A percentile compares a stretch with the other conserved stretches of the same genome.
These are phyloP conservation scores for Hirsutella rhossiliensis DNA, from an alignment of 2,329 filamentous ascomycete genomes.

Conservation along the genomic window DNA sequence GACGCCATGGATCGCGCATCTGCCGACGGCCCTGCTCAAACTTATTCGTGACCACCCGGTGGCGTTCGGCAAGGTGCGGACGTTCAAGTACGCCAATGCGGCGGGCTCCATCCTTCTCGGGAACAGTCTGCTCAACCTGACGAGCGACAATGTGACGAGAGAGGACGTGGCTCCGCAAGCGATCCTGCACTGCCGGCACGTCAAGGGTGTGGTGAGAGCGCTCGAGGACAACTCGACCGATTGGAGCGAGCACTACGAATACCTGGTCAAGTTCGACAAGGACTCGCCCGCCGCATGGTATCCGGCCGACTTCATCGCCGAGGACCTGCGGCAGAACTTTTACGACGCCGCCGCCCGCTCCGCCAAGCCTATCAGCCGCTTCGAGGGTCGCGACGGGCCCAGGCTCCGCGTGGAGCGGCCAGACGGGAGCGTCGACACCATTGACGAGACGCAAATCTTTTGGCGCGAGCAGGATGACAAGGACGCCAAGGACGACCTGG, in stretches of 20 bases:
- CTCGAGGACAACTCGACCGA: background rate
- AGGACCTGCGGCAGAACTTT: background rate
- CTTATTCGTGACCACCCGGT: background rate
- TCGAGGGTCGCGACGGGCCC: background rate
- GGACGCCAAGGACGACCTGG: background rate
- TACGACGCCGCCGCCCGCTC: background rate
- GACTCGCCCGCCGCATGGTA: background rate
- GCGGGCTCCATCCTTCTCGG: background rate
- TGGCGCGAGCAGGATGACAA: background rate
- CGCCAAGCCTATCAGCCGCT: background rate
- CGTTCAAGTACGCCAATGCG: background rate
- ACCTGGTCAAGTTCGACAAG: background rate
- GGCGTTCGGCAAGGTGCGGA: background rate
- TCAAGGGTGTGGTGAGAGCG: background rate
- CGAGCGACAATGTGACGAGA: background rate
- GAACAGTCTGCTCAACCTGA: background rate
- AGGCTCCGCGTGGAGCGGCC: background rate
- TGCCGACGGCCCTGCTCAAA: background rate
- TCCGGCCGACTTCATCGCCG: background rate
- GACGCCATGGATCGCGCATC: background rate
- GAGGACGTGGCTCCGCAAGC: background rate
- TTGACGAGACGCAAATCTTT: background rate
- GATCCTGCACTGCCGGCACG: background rate
- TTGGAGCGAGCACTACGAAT: background rate
- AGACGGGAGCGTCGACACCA: background rate